phyloP scores from a whole-genome alignment of 768 basidiomycete species.

The Boletus subparvulus region DNA sequence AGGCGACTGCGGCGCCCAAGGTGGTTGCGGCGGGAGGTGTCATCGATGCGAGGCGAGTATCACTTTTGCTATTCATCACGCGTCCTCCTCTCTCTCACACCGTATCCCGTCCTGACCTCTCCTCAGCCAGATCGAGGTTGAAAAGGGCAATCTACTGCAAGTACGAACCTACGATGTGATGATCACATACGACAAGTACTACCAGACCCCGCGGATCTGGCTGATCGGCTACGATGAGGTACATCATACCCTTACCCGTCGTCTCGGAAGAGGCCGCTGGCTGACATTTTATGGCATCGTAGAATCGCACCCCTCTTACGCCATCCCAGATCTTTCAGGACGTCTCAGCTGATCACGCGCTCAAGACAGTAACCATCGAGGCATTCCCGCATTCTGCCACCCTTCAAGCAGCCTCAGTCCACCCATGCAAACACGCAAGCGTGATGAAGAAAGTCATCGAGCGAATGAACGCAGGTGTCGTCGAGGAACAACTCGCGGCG shows the following conservation, averaged over 20 bases:
- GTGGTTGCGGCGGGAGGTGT: conserved; percentile 32
- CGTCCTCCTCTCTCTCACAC: not conserved
- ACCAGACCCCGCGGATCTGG: conserved; percentile 98
- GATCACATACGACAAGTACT: conserved; percentile 99
- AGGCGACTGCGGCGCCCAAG: conserved; percentile 72
- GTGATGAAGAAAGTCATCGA: conserved; percentile 99
- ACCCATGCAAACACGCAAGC: conserved; percentile 97
- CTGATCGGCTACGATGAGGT: conserved; percentile 97
- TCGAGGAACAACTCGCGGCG: conserved; percentile 76
- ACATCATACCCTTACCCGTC: conserved; percentile 8
- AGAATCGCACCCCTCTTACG: conserved; percentile 88
- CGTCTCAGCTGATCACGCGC: conserved; percentile 93
- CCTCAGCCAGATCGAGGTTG: conserved; percentile 57
- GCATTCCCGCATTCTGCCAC: conserved; percentile 91
- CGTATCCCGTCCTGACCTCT: not conserved
- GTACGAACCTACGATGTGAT: conserved; percentile 99
- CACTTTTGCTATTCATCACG: not conserved
- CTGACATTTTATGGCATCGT: conserved; percentile 3
- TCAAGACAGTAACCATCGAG: conserved; percentile 99
- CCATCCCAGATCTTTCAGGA: conserved; percentile 96
- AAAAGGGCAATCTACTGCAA: conserved; percentile 84
- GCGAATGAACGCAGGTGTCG: conserved; percentile 89
- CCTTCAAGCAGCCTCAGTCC: conserved; percentile 88
- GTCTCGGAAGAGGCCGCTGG: not conserved
- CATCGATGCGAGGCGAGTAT: conserved; percentile 51